phyloP scores from a whole-genome alignment of 2,329 filamentous ascomycete genomes.

The Cladophialophora yegresii region DNA sequence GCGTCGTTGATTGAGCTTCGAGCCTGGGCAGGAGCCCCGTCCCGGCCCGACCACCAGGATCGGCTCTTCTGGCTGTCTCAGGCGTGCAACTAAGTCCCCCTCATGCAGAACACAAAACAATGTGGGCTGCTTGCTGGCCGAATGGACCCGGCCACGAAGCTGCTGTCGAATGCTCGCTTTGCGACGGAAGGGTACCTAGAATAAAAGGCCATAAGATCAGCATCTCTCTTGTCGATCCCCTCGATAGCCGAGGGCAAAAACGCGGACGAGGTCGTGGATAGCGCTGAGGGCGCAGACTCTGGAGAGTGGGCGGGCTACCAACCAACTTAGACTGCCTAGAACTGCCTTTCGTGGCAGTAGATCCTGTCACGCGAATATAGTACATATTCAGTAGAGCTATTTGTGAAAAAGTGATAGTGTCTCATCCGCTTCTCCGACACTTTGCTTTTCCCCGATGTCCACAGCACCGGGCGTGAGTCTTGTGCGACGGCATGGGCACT shows the following conservation, averaged over 20 bases:
- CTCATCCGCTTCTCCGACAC: background rate
- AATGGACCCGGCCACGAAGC: background rate
- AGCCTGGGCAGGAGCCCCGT: background rate
- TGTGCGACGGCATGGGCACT: background rate
- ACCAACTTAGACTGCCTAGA: background rate
- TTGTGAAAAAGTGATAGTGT: background rate
- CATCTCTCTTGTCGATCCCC: background rate
- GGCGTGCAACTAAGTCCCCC: background rate
- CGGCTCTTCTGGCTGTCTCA: background rate
- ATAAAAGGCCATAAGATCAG: background rate
- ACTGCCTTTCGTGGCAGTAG: background rate
- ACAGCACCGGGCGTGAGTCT: background rate
- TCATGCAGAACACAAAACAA: background rate
- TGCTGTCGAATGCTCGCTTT: background rate
- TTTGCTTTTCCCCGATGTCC: background rate
- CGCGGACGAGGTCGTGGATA: background rate
- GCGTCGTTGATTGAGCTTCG: background rate
- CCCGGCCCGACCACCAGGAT: background rate
- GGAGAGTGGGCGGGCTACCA: background rate
- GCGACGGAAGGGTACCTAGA: background rate
- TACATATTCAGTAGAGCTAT: background rate
- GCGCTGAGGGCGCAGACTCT: background rate
- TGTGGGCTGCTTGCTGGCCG: background rate
- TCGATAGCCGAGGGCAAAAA: slow-evolving; percentile 11
- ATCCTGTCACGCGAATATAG: background rate